Conservation (phyloP, 805 yeast genomes). For the Candida fluviatilis region DNA sequence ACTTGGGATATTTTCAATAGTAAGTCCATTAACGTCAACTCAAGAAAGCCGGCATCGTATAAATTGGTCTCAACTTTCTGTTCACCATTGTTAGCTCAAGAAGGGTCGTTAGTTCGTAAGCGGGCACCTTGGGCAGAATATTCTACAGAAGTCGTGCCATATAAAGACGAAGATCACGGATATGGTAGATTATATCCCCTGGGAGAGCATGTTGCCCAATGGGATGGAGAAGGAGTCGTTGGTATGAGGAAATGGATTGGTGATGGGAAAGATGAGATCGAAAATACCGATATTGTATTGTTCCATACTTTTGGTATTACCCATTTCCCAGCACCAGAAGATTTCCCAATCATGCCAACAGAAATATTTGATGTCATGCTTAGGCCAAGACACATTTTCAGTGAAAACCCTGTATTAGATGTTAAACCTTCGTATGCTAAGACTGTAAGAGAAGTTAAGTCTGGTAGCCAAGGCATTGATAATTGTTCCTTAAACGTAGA, state of each 20-base stretch:
- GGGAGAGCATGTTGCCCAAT: constrained; percentile 72
- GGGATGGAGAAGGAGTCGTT: constrained; percentile 63
- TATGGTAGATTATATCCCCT: constrained; percentile 72
- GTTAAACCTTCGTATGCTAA: constrained; percentile 57
- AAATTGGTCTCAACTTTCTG: constrained; percentile 73
- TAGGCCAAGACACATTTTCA: constrained; percentile 77
- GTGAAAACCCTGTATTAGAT: constrained; percentile 73
- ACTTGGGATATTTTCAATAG: constrained; percentile 81
- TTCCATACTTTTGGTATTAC: constrained; percentile 84
- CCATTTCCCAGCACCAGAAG: constrained; percentile 87
- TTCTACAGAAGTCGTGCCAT: constrained; percentile 66
- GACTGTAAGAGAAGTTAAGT: constrained; percentile 38
- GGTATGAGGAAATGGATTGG: constrained; percentile 71
- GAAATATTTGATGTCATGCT: constrained; percentile 72
- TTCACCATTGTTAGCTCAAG: constrained; percentile 69
- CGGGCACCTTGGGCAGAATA: constrained; percentile 81
- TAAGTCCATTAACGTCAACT: constrained; percentile 56
- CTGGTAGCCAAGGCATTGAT: constrained; percentile 29
- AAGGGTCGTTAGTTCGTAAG: constrained; percentile 69
- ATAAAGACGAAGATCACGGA: constrained; percentile 48
- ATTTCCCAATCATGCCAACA: constrained; percentile 86
- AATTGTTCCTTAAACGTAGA: constrained; percentile 34
- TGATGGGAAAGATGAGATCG: constrained; percentile 53
- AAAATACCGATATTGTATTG: constrained; percentile 66
- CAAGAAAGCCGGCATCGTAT: constrained; percentile 72